Evolutionary conservation across 768 basidiomycete genomes (phyloP), one percentile per base, ranked within the genome.

Genomic region (Phylloporus scabripes): DNA sequence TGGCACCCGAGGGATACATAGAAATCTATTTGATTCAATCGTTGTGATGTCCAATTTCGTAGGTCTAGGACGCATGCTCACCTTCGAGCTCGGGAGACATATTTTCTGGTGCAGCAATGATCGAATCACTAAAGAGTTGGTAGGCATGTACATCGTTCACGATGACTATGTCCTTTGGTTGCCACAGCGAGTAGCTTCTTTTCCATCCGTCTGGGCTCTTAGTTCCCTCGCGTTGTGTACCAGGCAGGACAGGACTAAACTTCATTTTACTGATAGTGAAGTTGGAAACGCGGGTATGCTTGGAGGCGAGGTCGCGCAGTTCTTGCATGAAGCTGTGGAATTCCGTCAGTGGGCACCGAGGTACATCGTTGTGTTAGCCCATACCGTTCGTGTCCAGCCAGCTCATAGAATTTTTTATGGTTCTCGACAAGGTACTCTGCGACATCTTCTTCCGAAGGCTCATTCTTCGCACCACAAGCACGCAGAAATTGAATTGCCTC

Each of bases 371-470:
- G 33, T 33, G 33, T n/a, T 33, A 33, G 14, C 7, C 5, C 33
- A n/a, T 33, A 33, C 33, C 33, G 33, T 33, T 33, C 33, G 33
- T 85, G 81, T 12, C 79, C 81, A 2, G 87, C 77, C 4, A 87
- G 67, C 15, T 80, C 64, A 52, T 83, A 87, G 62, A 94, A 90
- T 51, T 74, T 68, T 20, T 70, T 69, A 7, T 88, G 87, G 62
- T 90, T 72, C 4, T 71, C 70, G 11, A 92, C 62, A 29, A 92
- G 65, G 45, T 81, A 82, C 44, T 75, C 74, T 0, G 81, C 83
- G 36, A 91, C 73, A 62, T 92, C 90, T 49, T 89, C 83, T 4
- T 89, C 79, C 40, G 80, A 88, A 2, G 93, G 93, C 57, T 88
- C 87, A 24, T 79, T 79, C 58, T 81, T 85, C 15, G 92, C 87